These are phyloP conservation scores for Ceratonia siliqua DNA, from an alignment of 306 rosid species.

Conservation along the genomic window DNA sequence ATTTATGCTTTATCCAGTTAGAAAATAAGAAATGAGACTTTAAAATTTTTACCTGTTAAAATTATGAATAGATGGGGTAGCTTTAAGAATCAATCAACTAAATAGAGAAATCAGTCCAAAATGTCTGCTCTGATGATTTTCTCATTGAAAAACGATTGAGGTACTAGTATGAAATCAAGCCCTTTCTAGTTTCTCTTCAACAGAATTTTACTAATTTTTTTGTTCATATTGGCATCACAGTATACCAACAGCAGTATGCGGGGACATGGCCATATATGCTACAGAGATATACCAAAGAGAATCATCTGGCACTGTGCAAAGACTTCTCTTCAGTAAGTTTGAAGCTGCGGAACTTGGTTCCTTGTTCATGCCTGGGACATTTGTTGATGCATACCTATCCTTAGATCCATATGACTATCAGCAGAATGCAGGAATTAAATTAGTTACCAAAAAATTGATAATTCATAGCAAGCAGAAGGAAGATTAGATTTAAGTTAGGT, in stretches of 20 bases:
- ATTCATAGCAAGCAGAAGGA: constrained; percentile 54
- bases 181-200: neutral
- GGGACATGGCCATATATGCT: constrained; percentile 52
- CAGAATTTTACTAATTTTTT: constrained; percentile 25
- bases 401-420: constrained; percentile 79
- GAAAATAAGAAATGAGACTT: neutral
- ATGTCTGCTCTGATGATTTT: neutral
- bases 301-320: constrained; percentile 58
- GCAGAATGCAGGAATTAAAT: constrained; percentile 81
- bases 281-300: constrained; percentile 89
- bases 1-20: neutral
- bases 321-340: constrained; percentile 65
- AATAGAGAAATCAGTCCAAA: constrained; percentile 10
- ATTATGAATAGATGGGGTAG: constrained; percentile 2
- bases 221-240: constrained; percentile 47
- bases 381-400: constrained; percentile 79
- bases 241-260: constrained; percentile 63
- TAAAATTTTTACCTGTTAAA: constrained; percentile 11
- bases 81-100: neutral
- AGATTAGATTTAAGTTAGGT: constrained; percentile 18
- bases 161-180: neutral
- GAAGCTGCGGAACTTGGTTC: constrained; percentile 71
- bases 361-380: constrained; percentile 64
- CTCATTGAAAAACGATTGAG: constrained; percentile 1
- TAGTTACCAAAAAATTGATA: constrained; percentile 81